Percentiles rank a stretch among this genome's conserved stretches.
phyloP scores from a whole-genome alignment of 2,329 filamentous ascomycete species.

The Stagonosporopsis chrysanthemi region DNA sequence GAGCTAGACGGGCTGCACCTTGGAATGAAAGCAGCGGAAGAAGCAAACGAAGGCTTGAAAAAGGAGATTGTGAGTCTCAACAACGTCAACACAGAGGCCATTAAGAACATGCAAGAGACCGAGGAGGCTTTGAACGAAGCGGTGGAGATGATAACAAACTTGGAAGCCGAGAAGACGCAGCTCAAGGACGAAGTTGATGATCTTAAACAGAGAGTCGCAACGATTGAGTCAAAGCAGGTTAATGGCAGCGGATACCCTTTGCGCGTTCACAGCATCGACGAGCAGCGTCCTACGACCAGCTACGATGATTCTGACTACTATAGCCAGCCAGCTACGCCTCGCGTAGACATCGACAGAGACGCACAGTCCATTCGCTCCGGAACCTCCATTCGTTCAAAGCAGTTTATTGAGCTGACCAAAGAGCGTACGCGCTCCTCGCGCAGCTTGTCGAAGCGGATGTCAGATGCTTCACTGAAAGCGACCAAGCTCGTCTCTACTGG shows the following conservation, averaged over 20 bases:
- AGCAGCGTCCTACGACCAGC: slow-evolving; percentile 46
- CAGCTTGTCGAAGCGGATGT: slow-evolving; percentile 42
- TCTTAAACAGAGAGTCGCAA: slow-evolving; percentile 30
- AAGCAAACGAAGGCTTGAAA: slow-evolving; percentile 33
- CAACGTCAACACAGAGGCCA: slow-evolving; percentile 38
- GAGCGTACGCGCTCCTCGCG: slow-evolving; percentile 35
- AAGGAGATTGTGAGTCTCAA: slow-evolving; percentile 34
- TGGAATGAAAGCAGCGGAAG: slow-evolving; percentile 25
- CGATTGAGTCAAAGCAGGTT: slow-evolving; percentile 25
- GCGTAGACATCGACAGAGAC: slow-evolving; percentile 1
- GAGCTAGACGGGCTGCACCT: slow-evolving; percentile 27
- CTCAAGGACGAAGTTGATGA: slow-evolving; percentile 35
- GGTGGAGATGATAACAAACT: slow-evolving; percentile 40
- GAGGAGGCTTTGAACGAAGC: slow-evolving; percentile 44
- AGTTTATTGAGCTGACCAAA: slow-evolving; percentile 39
- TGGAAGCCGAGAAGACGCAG: slow-evolving; percentile 38
- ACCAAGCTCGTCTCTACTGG: slow-evolving; percentile 20
- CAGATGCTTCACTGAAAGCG: slow-evolving; percentile 38
- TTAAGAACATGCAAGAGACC: slow-evolving; percentile 34
- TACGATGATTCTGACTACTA: slow-evolving; percentile 50
- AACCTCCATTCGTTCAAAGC: slow-evolving; percentile 40
- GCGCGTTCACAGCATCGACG: slow-evolving; percentile 45
- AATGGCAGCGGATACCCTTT: slow-evolving; percentile 30
- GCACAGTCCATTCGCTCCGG: slow-evolving; percentile 10
- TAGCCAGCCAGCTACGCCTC: slow-evolving; percentile 46